Conservation (phyloP, 2,329 filamentous ascomycete species). For the Chaetomium sp. region DNA sequence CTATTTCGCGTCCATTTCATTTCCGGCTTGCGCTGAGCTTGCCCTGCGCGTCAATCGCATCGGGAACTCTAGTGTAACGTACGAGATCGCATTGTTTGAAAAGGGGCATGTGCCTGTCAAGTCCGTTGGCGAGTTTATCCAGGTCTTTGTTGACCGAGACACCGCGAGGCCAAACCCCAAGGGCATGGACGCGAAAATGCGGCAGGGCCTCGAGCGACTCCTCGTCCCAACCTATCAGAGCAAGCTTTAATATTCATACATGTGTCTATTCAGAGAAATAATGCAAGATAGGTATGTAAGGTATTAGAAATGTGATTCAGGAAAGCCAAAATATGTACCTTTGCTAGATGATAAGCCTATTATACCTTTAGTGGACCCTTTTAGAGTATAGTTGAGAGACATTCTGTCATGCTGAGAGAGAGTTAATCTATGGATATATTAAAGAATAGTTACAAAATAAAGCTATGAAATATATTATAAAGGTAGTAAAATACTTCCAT, state of each 20-base stretch:
- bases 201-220: conserved; percentile 42
- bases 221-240: conserved; percentile 5
- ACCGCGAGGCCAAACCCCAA: conserved; percentile 59
- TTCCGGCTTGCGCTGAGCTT: conserved; percentile 75
- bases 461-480: too few species aligned
- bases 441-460: too few species aligned
- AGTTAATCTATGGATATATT: too few species aligned
- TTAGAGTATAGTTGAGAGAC: too few species aligned
- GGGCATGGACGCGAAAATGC: conserved; percentile 58
- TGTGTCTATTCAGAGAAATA: too few species aligned
- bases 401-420: too few species aligned
- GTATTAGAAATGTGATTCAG: not conserved
- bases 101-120: conserved; percentile 65
- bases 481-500: too few species aligned
- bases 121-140: conserved; percentile 78
- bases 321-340: too few species aligned
- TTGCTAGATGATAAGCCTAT: too few species aligned
- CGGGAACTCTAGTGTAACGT: conserved; percentile 79
- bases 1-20: conserved; percentile 75
- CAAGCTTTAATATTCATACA: conserved; percentile 11
- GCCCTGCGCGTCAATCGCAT: conserved; percentile 77
- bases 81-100: conserved; percentile 84
- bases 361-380: too few species aligned
- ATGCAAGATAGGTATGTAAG: not conserved
- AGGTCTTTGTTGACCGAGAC: conserved; percentile 78